Percentiles rank a stretch among this genome's conserved stretches.
These are phyloP conservation scores for Auriscalpium vulgare DNA, from an alignment of 768 basidiomycete genomes.

Conservation along the genomic window DNA sequence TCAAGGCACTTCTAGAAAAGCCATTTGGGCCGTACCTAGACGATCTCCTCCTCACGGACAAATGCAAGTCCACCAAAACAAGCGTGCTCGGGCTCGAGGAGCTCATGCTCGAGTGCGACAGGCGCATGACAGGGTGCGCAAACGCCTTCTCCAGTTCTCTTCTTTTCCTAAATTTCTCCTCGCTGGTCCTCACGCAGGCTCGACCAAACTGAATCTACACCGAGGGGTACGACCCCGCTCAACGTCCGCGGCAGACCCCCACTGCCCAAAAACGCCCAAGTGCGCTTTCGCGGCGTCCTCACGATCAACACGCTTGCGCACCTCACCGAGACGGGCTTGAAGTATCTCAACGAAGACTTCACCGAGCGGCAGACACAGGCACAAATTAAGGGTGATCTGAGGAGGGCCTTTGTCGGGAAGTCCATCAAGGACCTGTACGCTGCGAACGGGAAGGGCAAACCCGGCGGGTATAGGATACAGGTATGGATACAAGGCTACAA, in stretches of 20 bases:
- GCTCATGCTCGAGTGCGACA: slow-evolving; percentile 2
- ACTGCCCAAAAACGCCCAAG: slow-evolving; percentile 7
- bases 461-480: slow-evolving; percentile 22
- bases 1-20: slow-evolving; percentile 8
- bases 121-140: slow-evolving; percentile 6
- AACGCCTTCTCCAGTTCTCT: not conserved
- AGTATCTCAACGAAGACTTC: slow-evolving; percentile 37
- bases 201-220: not conserved
- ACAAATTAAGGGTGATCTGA: slow-evolving; percentile 34
- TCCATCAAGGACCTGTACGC: slow-evolving; percentile 14
- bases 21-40: slow-evolving; percentile 29
- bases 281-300: slow-evolving; percentile 46
- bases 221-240: slow-evolving; percentile 1
- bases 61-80: slow-evolving; percentile 7
- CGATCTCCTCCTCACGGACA: slow-evolving; percentile 18
- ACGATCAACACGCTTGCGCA: slow-evolving; percentile 37
- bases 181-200: not conserved
- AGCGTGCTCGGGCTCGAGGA: slow-evolving; percentile 1
- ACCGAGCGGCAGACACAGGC: slow-evolving; percentile 25
- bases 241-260: slow-evolving; percentile 1
- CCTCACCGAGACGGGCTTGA: slow-evolving; percentile 40
- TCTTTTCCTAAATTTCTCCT: slow-evolving; percentile 20
- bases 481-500: slow-evolving; percentile 37
- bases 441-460: slow-evolving; percentile 3
- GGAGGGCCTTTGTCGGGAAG: not conserved